Evolutionary conservation across 1,139 yeast genomes (phyloP).

Genomic region (Hyphopichia khmerensis): DNA sequence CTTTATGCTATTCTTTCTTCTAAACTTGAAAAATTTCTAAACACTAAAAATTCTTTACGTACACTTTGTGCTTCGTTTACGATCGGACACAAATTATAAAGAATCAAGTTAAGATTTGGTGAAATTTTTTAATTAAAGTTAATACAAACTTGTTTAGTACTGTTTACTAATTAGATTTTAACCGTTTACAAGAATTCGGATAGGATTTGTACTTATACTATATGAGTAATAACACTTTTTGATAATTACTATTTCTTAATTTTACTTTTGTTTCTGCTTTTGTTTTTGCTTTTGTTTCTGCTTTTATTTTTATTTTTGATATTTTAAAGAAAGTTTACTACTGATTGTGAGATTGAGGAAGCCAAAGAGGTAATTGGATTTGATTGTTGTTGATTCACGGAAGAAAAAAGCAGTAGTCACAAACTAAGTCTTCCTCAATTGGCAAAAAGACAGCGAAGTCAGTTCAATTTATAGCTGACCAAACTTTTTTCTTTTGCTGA

Average conservation of each 20-base stretch:
- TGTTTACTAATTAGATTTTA: not conserved
- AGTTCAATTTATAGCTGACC: constrained; percentile 1
- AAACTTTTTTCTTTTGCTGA: constrained; percentile 1
- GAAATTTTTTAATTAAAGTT: too few relatives aligned
- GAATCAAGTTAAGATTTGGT: not conserved
- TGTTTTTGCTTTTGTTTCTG: too few relatives aligned
- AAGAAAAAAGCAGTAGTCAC: too few relatives aligned
- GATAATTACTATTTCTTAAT: not conserved
- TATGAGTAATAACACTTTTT: not conserved
- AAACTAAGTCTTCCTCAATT: too few relatives aligned
- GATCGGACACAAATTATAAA: constrained; percentile 2
- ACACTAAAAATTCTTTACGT: not conserved
- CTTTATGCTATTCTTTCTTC: too few relatives aligned
- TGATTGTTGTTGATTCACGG: too few relatives aligned
- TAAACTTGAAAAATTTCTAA: too few relatives aligned
- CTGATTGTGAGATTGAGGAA: too few relatives aligned
- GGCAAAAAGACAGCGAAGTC: constrained; percentile 1
- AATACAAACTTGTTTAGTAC: not conserved
- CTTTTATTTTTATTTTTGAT: too few relatives aligned
- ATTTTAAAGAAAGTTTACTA: too few relatives aligned
- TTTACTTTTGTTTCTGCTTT: not conserved
- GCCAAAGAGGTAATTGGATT: too few relatives aligned
- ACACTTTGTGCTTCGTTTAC: constrained; percentile 2
- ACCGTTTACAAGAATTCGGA: not conserved
- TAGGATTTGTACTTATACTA: not conserved